Evolutionary conservation across 2,329 filamentous ascomycete species (phyloP), one percentile per base, ranked within the genome.

Genomic region (Capronia americana): DNA sequence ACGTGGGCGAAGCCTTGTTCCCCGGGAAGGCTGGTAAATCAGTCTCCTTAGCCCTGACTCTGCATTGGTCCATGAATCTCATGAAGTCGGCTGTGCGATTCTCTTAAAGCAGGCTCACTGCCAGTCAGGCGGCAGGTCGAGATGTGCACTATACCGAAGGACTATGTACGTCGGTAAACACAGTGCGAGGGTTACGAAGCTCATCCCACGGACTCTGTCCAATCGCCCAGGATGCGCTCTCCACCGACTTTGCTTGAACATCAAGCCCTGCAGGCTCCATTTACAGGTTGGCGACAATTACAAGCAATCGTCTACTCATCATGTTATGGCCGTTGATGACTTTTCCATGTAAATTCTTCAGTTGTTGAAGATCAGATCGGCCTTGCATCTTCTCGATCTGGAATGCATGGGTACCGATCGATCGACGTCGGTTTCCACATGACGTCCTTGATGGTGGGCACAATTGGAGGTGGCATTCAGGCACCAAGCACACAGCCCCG

Each of bases 1-100:
- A 48, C 20, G 32, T 53, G 58, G 58, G 46, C 46, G 6, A 20
- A 24, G 38, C 28, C 46, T 30, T 28, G 4, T 24, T 57, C 55
- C 32, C 7, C 6, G 23, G n/a, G 23, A 38, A 53, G 58, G 58
- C 46, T 54, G 58, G 38, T 30, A 53, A 61, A 38, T 53, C 58
- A 30, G n/a, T 53, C 48, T 17, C 10, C 2, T 28, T 28, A 55
- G 28, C 28, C n/a, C 12, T 55, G 17, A 8, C 24, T 38, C 26
- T 61, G 30, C 28, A 26, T 26, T 32, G 12, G 48, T 4, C 30
- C 34, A 20, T 44, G 5, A 41, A 12, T 20, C 30, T 28, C 24
- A 24, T 34, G 46, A 24, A 23, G 10, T n/a, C 8, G 46, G 30
- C 46, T 54, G 23, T 46, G 38, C 26, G 8, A 6, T 51, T 23